Evolutionary conservation across 2,329 filamentous ascomycete species (phyloP), one percentile per base, ranked within the genome.

Genomic region (Trichoderma endophyticum): DNA sequence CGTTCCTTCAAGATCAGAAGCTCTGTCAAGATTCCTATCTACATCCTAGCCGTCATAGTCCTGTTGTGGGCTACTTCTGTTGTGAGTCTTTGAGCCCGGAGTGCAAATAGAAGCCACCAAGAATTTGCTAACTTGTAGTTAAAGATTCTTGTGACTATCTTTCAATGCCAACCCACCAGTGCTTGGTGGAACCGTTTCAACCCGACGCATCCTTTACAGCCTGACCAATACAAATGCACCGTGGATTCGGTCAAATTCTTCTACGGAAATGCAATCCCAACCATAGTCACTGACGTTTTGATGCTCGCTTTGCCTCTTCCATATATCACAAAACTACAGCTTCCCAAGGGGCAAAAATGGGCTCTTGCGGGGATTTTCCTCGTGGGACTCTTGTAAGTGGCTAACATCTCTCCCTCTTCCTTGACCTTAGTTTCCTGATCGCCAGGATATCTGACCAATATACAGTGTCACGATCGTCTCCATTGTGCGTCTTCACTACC

Each of bases 241-340:
- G 72, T 79, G 6, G 61, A 75, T 12, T 51, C 73, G 6, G 73
- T 56, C 30, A 73, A 73, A 4, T 78, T 79, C 69, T 79, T 79
- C 61, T 77, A 77, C 59, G 75, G 74, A 2, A 80, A 79, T 60
- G 74, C 77, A 3, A 75, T 79, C 9, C 75, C 77, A 1, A 78
- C 77, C 54, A 77, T 80, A 21, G 70, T 76, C 4, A 77, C 77
- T 3, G 78, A 80, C 32, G 56, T 77, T 1, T 21, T 78, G 11
- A 77, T 80, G 21, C 73, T 81, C 15, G 21, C 73, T 1, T 68
- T 80, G 1, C 80, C 80, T 2, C 70, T 79, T 1, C 78, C 77
- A 3, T 75, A 78, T 28, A 73, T 80, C 14, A 78, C 75, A 62
- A 74, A 67, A 18, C 71, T 81, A 3, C 73, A 76, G 34, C 73